These are phyloP conservation scores for Ormosia emarginata DNA, from an alignment of 306 rosid species.

Conservation along the genomic window DNA sequence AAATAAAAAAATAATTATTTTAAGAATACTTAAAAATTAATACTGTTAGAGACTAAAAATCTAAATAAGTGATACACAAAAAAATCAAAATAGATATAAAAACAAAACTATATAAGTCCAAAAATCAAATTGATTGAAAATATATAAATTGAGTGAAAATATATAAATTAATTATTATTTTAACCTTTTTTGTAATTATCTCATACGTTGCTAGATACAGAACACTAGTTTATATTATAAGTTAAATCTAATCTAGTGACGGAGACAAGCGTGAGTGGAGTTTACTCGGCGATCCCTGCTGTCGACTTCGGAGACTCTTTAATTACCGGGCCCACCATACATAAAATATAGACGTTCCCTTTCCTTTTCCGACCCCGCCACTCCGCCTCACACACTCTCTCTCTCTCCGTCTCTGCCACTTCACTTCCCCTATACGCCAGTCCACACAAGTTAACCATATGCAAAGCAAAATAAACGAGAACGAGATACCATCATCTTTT, in stretches of 20 bases:
- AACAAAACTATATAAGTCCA: too few relatives aligned
- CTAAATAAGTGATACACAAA: too few relatives aligned
- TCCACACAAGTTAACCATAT: background rate
- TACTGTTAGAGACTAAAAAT: too few relatives aligned
- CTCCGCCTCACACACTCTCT: background rate
- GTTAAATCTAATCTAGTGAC: background rate
- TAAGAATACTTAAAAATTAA: too few relatives aligned
- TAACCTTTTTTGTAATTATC: too few relatives aligned
- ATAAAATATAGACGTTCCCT: background rate
- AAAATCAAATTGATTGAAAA: too few relatives aligned
- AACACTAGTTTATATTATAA: too few relatives aligned
- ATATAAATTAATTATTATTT: too few relatives aligned
- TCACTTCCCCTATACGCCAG: background rate
- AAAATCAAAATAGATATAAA: too few relatives aligned
- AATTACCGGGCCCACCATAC: background rate
- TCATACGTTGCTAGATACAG: too few relatives aligned
- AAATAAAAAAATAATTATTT: too few relatives aligned
- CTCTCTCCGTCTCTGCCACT: background rate
- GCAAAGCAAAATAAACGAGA: background rate
- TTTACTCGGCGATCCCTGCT: constrained; percentile 19
- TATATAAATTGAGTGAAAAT: too few relatives aligned
- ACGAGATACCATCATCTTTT: background rate
- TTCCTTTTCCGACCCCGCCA: constrained; percentile 14
- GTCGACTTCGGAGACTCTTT: constrained; percentile 15
- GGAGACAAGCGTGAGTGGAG: constrained; percentile 21